Base-by-base conservation (phyloP, 2,329 filamentous ascomycete genomes). In the Drechslerella coelobrocha region DNA sequence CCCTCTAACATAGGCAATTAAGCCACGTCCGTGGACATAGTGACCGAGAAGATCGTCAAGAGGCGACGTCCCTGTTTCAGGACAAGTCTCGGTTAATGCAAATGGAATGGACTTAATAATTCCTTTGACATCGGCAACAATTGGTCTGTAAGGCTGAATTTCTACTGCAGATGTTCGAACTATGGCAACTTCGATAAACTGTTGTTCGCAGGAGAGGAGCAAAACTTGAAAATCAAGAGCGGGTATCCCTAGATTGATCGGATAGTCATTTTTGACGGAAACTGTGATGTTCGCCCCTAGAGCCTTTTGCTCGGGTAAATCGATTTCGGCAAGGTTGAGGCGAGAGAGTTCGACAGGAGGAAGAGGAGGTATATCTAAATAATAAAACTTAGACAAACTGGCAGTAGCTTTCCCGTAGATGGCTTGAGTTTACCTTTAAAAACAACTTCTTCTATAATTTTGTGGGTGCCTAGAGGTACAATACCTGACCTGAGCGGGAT, bases 261-360 rank as follows among this genome's bases (percentile, higher is more conserved):
- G 91, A 76, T 91, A 96, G 57, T 87, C 82, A 78, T 97, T 96
- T 75, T 84, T 82, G 24, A 91, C 83, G 10, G 84, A 82, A 26
- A 96, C 78, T 31, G 89, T 86, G 26, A 92, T 88, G 79, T 96
- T 90, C 45, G 90, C 92, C 48, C 86, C 88, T 82, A 99, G 89
- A 10, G 88, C 89, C 73, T 84, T 85, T 52, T 83, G 47, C 83
- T 81, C 79, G 74, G 86, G 80, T 34, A 83, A 74, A 19, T 83
- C 79, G 39, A 88, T 83, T 78, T 99, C 92, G 75, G 87, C 84
- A 75, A 97, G 87, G 75, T 90, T 88, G 73, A 97, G 83, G 75
- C 86, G 87, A 41, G 88, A 88, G 76, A 99, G 89, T 76, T 92
- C 89, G 81, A 96, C 92, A 61, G 87, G 82, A 45, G 94, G 94